These are phyloP conservation scores for Sarocladium brachiariae DNA, from an alignment of 2,329 filamentous ascomycete species.

Conservation along the genomic window DNA sequence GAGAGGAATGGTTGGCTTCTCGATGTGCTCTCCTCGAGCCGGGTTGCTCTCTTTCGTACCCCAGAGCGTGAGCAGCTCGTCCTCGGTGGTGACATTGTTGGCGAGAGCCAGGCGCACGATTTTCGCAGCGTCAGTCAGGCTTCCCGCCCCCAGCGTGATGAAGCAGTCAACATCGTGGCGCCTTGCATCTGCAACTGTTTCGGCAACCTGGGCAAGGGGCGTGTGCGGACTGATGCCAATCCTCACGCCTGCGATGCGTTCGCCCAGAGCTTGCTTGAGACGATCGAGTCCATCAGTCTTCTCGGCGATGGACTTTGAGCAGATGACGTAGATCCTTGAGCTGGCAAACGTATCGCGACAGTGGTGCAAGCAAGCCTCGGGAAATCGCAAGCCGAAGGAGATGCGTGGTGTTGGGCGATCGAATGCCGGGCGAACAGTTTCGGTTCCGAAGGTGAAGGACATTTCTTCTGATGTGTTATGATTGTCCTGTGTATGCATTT, in stretches of 20 bases:
- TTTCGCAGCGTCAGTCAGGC: slow-evolving; percentile 50
- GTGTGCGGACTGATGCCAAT: slow-evolving; percentile 49
- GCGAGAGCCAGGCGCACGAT: slow-evolving; percentile 41
- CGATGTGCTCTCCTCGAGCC: slow-evolving; percentile 10
- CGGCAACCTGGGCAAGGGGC: slow-evolving; percentile 43
- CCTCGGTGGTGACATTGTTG: slow-evolving; percentile 33
- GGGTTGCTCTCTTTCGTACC: slow-evolving; percentile 17
- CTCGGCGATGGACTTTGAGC: slow-evolving; percentile 38
- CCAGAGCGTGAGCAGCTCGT: slow-evolving; percentile 31
- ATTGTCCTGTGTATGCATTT: too few relatives aligned
- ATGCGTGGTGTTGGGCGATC: neutral
- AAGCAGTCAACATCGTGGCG: slow-evolving; percentile 37
- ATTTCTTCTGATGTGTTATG: neutral
- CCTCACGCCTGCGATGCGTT: slow-evolving; percentile 35
- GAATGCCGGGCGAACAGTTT: neutral
- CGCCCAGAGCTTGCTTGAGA: slow-evolving; percentile 33
- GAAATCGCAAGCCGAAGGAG: neutral
- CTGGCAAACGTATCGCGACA: neutral
- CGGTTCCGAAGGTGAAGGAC: neutral
- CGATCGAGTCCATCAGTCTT: slow-evolving; percentile 37
- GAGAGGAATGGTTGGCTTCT: slow-evolving; percentile 21
- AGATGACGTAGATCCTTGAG: neutral
- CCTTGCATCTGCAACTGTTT: slow-evolving; percentile 35
- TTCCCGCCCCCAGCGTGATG: slow-evolving; percentile 48
- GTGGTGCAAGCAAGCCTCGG: neutral